Conservation (phyloP, 169 alveolate genomes). For the Cystoisospora suis region DNA sequence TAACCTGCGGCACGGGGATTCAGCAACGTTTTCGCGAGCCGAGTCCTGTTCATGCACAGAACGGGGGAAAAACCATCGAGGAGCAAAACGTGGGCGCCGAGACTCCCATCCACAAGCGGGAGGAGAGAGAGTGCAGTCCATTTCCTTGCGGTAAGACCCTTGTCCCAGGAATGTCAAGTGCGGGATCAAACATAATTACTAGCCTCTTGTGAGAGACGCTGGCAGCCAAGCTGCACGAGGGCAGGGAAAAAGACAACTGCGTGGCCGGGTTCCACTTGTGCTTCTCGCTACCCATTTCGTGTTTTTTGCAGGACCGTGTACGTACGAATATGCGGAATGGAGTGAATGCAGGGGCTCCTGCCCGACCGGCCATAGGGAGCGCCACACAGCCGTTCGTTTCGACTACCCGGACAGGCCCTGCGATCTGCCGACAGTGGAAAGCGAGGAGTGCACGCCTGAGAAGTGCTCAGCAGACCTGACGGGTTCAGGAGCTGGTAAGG, state of each 20-base stretch:
- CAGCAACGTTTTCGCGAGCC: slow-evolving; percentile 59
- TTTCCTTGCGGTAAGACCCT: slow-evolving; percentile 55
- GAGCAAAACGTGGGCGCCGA: slow-evolving; percentile 44
- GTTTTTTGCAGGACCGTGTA: slow-evolving; percentile 46
- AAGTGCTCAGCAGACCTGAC: slow-evolving; percentile 10
- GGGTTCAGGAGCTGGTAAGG: not conserved
- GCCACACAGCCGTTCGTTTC: slow-evolving; percentile 35
- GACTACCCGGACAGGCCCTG: slow-evolving; percentile 38
- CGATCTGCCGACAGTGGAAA: not conserved
- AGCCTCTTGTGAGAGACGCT: too few species aligned
- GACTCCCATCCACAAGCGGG: not conserved
- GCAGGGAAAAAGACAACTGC: too few species aligned
- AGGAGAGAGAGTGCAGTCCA: slow-evolving; percentile 10
- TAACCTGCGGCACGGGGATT: slow-evolving; percentile 67
- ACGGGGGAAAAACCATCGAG: slow-evolving; percentile 61
- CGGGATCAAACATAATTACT: too few species aligned
- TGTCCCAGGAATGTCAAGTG: not conserved
- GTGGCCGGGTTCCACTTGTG: not conserved
- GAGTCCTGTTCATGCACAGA: slow-evolving; percentile 13
- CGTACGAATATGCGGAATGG: slow-evolving; percentile 48
- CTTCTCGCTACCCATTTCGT: not conserved
- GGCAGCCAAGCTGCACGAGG: too few species aligned
- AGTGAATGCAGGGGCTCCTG: slow-evolving; percentile 10
- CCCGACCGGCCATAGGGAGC: slow-evolving; percentile 15
- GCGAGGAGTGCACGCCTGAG: slow-evolving; percentile 7